These are phyloP conservation scores for Cordyceps cateniannulata DNA, from an alignment of 2,329 filamentous ascomycete species.

Conservation along the genomic window DNA sequence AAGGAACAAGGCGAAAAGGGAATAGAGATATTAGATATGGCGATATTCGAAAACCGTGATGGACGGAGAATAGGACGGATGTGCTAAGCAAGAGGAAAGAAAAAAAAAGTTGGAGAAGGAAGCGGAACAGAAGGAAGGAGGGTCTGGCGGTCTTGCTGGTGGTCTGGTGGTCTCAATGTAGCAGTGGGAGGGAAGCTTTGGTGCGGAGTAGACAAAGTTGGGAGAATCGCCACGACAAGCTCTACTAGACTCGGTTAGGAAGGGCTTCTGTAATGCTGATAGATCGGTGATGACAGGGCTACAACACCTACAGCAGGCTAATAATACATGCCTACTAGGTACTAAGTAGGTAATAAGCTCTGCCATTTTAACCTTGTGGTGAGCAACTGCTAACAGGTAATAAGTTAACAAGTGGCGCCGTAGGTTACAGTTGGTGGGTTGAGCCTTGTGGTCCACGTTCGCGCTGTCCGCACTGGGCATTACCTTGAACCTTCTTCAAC, in stretches of 20 bases:
- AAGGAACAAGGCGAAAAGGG: not conserved
- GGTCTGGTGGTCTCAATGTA: not conserved
- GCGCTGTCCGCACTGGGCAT: too few species aligned
- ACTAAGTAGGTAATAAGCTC: too few species aligned
- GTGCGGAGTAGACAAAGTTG: slow-evolving; percentile 12
- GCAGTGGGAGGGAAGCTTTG: not conserved
- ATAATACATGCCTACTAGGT: too few species aligned
- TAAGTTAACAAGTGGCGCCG: not conserved
- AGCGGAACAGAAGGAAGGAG: not conserved
- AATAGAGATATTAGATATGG: not conserved
- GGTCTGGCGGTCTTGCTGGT: not conserved
- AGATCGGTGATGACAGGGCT: not conserved
- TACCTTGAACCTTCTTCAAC: too few species aligned
- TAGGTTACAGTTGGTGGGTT: not conserved
- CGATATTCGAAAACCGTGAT: not conserved
- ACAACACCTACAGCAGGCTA: not conserved
- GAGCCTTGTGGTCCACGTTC: not conserved
- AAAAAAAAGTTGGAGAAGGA: slow-evolving; percentile 9
- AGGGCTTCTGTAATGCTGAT: not conserved
- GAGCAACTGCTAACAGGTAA: too few species aligned
- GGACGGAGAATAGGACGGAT: slow-evolving; percentile 15
- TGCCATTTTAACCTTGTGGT: too few species aligned
- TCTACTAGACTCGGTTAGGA: not conserved
- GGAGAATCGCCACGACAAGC: not conserved
- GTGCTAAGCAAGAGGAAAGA: not conserved